Evolutionary conservation across 139 green algal species (phyloP), one percentile per base, ranked within the genome.

Genomic region (Chlorella vulgaris): DNA sequence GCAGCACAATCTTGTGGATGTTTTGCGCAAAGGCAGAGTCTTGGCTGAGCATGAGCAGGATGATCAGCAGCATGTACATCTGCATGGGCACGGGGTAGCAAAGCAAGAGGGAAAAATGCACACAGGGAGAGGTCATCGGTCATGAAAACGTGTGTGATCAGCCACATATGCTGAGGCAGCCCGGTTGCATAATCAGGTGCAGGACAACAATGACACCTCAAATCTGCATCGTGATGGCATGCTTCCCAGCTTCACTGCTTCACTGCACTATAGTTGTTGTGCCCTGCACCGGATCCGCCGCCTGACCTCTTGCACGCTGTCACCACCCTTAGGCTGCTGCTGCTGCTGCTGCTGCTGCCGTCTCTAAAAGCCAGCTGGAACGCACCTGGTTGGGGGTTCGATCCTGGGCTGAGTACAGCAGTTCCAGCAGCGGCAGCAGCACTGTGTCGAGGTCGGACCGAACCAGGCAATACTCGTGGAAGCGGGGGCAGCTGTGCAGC

Each of bases 11-110:
- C 65, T 86, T 82, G 84, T 97, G 92, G 15, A 97, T 81, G 76
- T 95, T 94, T 58, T 83, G 66, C 31, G 88, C 87, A 83, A 97
- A 96, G 35, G 87, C 87, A 13, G 88, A 43, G 83, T 97, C 94
- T 84, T 97, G 93, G 81, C 84, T 93, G 42, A 98, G 87, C 60
- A 97, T 96, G 47, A 98, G 88, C 68, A 97, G 69, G 66, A 96
- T 89, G 77, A 97, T 96, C 78, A 97, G 89, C 77, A 94, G 85
- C 73, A 94, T 91, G 87, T 94, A 96, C 62, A 94, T 76, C 81
- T 92, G 85, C 71, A 58, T 10, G 22, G 29, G 31, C 29, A 47
- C 22, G 55, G 18, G 47, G 70, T 21, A 38, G 42, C 0, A 18
- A 15, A 61, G 7, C 7, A 39, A n/a, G 42, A 1, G 35, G 35